Conservation (phyloP, 352 stramenopile species). For the Phytopythium boreale region DNA sequence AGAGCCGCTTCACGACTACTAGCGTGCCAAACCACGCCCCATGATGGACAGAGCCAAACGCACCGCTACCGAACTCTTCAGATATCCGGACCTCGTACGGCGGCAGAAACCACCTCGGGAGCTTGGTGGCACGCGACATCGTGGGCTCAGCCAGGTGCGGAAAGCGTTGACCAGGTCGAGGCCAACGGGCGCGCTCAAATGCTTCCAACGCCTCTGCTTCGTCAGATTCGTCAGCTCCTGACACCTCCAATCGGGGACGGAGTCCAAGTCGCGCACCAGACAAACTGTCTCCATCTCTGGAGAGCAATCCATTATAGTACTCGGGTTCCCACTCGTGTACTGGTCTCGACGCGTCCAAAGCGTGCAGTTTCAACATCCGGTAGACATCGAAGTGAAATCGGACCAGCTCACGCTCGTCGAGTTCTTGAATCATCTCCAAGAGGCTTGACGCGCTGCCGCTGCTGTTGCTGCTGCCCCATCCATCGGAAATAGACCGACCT, state of each 20-base stretch:
- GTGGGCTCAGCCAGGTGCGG: too few species aligned
- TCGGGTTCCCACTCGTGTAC: background rate
- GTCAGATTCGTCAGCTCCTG: too few species aligned
- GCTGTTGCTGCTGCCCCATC: too few species aligned
- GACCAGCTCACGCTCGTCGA: background rate
- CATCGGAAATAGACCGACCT: too few species aligned
- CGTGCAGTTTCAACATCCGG: background rate
- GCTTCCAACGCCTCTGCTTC: background rate
- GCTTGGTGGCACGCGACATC: background rate
- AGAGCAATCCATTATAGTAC: too few species aligned
- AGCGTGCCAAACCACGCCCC: slow-evolving; percentile 27
- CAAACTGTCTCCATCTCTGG: too few species aligned
- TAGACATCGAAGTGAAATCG: background rate
- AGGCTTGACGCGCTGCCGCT: too few species aligned
- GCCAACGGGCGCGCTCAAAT: background rate
- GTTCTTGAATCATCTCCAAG: too few species aligned
- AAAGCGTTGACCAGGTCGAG: too few species aligned
- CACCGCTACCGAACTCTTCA: slow-evolving; percentile 12
- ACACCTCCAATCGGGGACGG: too few species aligned
- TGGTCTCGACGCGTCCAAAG: background rate
- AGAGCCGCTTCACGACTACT: slow-evolving; percentile 26
- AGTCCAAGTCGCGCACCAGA: too few species aligned
- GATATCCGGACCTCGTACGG: slow-evolving; percentile 24
- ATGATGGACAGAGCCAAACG: slow-evolving; percentile 22
- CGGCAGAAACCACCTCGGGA: slow-evolving; percentile 29